Evolutionary conservation across 768 basidiomycete species (phyloP), one percentile per base, ranked within the genome.

Genomic region (Agaricus bisporus): DNA sequence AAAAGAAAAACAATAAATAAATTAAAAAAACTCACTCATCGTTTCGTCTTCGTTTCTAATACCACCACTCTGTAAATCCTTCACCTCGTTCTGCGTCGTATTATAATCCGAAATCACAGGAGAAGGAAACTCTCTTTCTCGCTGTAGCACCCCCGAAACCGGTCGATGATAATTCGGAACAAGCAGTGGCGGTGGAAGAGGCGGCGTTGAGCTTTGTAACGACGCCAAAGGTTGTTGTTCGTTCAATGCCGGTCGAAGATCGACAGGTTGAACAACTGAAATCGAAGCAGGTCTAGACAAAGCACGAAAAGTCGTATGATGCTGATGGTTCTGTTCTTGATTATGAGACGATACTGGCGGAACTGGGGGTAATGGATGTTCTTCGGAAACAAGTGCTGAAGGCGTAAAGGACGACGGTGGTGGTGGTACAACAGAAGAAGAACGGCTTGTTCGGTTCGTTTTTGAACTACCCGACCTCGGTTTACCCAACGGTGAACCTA

Each of bases 1-100:
- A 32, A 42, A 39, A 11, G 8, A 18, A 17, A 32, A 18, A 7
- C 14, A 43, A 9, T 41, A 14, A 29, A 42, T n/a, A 2, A 28
- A 18, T 17, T 25, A 5, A 39, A 39, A n/a, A 49, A 50, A 44
- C 50, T 51, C 42, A 51, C 50, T 32, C 8, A 14, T 49, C 36
- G 48, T 37, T 7, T 43, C 25, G 2, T 43, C 42, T 20, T 36
- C 7, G 29, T 36, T 8, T 32, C 32, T 3, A 32, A 8, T 7
- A 32, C 32, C 10, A 29, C 29, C 32, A 32, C 32, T 32, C 14
- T 12, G 41, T 41, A 32, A n/a, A 43, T 43, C 12, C 32, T n/a
- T 11, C 29, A 11, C 20, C 28, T 38, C 48, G 25, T 22, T 39
- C 22, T 22, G n/a, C 18, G 47, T 7, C 32, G 29, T 48, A 18